These are phyloP conservation scores for Cephaloascus albidus DNA, from an alignment of 805 yeast species.

Conservation along the genomic window DNA sequence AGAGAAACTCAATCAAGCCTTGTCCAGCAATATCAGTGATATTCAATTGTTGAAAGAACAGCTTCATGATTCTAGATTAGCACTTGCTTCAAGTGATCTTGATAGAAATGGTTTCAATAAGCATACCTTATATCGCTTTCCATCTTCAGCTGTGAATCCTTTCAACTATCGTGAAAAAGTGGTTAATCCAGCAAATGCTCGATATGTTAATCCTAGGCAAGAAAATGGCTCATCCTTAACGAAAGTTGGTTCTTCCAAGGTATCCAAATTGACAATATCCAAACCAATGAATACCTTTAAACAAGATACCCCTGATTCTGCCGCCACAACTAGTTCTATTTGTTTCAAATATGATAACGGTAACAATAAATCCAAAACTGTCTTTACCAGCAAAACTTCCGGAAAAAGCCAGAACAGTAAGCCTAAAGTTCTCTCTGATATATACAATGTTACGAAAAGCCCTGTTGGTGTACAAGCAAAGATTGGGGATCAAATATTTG, in stretches of 20 bases:
- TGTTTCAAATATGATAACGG: no score
- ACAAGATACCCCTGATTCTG: not conserved
- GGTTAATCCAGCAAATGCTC: no score
- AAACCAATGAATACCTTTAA: no score
- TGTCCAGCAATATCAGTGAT: conserved; percentile 3
- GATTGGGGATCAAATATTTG: conserved; percentile 12
- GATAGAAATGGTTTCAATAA: not conserved
- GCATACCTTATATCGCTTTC: not conserved
- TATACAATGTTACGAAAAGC: not conserved
- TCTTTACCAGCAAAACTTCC: not conserved
- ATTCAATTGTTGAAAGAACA: conserved; percentile 1
- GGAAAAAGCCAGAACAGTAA: not conserved
- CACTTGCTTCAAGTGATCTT: no score
- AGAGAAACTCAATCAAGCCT: conserved; percentile 3
- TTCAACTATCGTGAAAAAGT: no score
- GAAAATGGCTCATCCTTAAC: no score
- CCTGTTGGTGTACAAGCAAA: conserved; percentile 2
- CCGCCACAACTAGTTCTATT: not conserved
- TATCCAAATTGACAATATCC: no score
- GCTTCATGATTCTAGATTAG: no score
- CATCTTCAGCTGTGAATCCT: no score
- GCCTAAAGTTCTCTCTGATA: not conserved
- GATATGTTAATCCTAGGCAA: no score
- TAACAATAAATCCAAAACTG: no score
- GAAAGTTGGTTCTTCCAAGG: no score